Evolutionary conservation across 495 filamentous ascomycete species (phyloP), one percentile per base, ranked within the genome.

Genomic region (Aspergillus saccharolyticus): DNA sequence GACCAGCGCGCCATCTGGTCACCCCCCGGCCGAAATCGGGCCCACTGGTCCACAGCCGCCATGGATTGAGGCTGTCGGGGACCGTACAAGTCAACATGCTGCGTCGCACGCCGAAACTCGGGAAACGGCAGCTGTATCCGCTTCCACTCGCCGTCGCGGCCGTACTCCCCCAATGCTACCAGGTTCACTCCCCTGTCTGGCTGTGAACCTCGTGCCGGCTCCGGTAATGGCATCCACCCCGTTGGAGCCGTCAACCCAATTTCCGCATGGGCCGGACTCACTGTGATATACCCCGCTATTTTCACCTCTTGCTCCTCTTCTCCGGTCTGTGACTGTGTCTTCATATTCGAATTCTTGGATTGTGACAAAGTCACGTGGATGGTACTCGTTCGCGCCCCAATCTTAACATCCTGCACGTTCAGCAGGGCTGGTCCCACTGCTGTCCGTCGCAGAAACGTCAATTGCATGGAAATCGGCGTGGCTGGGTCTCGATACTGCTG

Each of bases 401-500:
- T 75, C 65, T 95, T 96, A 39, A 83, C 70, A 57, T 93, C 87
- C 51, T 85, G 77, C 44, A 96, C 78, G 16, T 76, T 74, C 60
- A 95, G 78, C 1, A 71, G 66, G 6, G 84, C 87, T 0, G 82
- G 79, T 5, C 89, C 89, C 3, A 70, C 72, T 28, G 82, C 67
- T 10, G 87, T 89, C 55, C 88, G 83, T 6, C 83, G 82, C 21
- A 91, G 80, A 74, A 89, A 95, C 42, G 84, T 78, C 44, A 89
- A 83, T 60, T 91, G 88, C n/a, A 89, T 65, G 18, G 73, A 70
- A 43, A 78, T 78, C 64, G 60, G 86, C 64, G 58, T 89, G 67
- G 59, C 83, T 68, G 73, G 88, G 75, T 24, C 83, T 77, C 72
- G 88, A 61, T 83, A 78, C 48, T 82, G 81, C 0, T 70, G 69